phyloP scores from a whole-genome alignment of 768 basidiomycete genomes.

The Macrolepiota fuliginosa region DNA sequence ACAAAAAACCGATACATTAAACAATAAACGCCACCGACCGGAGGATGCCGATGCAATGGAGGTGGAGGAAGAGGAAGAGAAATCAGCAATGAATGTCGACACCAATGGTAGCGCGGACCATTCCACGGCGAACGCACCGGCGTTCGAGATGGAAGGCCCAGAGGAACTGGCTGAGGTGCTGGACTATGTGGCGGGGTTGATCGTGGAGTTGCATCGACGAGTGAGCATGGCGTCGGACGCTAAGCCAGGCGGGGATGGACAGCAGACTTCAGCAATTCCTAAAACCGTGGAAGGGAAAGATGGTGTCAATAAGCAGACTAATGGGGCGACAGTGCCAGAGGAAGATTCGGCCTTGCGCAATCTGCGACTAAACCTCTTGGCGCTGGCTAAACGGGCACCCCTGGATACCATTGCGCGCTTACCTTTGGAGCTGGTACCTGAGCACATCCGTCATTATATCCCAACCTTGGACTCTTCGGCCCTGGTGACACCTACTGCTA shows the following conservation, averaged over 20 bases:
- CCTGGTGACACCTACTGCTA: slow-evolving; percentile 8
- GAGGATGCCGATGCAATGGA: slow-evolving; percentile 20
- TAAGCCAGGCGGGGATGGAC: background rate
- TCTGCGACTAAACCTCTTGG: slow-evolving; percentile 71
- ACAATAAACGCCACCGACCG: slow-evolving; percentile 6
- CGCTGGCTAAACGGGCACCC: slow-evolving; percentile 76
- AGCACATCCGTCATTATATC: slow-evolving; percentile 60
- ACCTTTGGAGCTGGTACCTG: slow-evolving; percentile 64
- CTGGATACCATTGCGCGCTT: slow-evolving; percentile 65
- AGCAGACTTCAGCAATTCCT: background rate
- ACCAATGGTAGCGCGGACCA: background rate
- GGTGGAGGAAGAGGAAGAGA: slow-evolving; percentile 24
- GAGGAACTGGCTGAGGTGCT: slow-evolving; percentile 56
- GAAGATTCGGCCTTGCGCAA: slow-evolving; percentile 56
- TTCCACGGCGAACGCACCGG: slow-evolving; percentile 14
- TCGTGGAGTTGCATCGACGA: slow-evolving; percentile 41
- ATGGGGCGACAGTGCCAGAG: background rate
- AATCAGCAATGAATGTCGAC: slow-evolving; percentile 27
- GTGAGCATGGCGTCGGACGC: background rate
- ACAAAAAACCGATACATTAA: slow-evolving; percentile 9
- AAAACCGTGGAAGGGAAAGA: background rate
- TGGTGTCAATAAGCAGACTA: slow-evolving; percentile 2
- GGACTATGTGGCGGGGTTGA: slow-evolving; percentile 51
- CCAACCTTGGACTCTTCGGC: slow-evolving; percentile 44
- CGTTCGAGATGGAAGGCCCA: slow-evolving; percentile 38